Evolutionary conservation across 352 stramenopile genomes (phyloP).

Genomic region (Phytopythium montanum): DNA sequence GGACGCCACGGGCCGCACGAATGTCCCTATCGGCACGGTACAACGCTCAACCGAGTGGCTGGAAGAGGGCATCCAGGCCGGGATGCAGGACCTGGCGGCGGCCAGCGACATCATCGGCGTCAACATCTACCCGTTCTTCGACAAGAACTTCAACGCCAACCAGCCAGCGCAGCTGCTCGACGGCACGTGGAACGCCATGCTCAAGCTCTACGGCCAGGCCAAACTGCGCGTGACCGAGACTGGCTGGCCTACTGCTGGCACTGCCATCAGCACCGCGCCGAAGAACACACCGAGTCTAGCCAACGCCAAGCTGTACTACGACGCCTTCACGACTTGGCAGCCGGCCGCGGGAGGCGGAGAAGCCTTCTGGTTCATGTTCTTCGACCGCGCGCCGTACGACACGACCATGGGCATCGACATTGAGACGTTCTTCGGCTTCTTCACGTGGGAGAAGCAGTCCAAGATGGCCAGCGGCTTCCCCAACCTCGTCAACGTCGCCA

Average conservation of each 20-base stretch:
- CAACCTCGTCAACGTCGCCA: constrained; percentile 10
- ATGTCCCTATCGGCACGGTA: constrained; percentile 62
- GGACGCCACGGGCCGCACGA: constrained; percentile 19
- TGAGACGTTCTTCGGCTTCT: constrained; percentile 78
- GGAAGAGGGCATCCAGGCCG: constrained; percentile 12
- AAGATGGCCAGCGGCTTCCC: constrained; percentile 42
- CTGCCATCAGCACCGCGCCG: constrained; percentile 23
- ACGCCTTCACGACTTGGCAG: constrained; percentile 59
- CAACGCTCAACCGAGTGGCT: constrained; percentile 70
- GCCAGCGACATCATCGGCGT: constrained; percentile 74
- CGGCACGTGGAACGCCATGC: constrained; percentile 52
- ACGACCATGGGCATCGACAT: constrained; percentile 41
- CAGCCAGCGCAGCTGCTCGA: constrained; percentile 50
- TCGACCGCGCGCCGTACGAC: constrained; percentile 54
- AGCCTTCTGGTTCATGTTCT: constrained; percentile 83
- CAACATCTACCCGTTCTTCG: constrained; percentile 82
- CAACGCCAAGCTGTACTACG: constrained; percentile 54
- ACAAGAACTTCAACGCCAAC: constrained; percentile 41
- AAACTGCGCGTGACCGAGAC: constrained; percentile 74
- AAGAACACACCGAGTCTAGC: constrained; percentile 47
- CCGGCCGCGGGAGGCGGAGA: constrained; percentile 37
- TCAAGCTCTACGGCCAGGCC: constrained; percentile 23
- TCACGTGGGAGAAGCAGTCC: constrained; percentile 29
- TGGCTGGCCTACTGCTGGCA: constrained; percentile 47
- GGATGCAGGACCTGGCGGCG: constrained; percentile 43